phyloP scores from a whole-genome alignment of 805 yeast genomes.

The Ogataea pignaliae region DNA sequence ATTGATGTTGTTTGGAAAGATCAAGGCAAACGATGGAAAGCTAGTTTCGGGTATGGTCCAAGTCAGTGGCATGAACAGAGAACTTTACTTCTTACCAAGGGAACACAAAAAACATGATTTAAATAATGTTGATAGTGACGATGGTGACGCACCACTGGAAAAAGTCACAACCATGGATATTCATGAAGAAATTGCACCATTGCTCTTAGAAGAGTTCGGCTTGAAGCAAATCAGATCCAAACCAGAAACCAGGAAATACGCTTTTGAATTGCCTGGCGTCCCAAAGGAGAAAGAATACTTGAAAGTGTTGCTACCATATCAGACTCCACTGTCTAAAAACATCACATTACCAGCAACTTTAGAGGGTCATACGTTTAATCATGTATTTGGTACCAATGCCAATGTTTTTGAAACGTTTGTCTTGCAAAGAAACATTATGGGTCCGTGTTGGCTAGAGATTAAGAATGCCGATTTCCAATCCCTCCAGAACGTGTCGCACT shows the following conservation, averaged over 20 bases:
- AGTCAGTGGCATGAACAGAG: conserved; percentile 62
- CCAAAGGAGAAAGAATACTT: conserved; percentile 76
- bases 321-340: conserved; percentile 51
- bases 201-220: conserved; percentile 60
- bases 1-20: conserved; percentile 77
- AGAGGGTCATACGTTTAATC: conserved; percentile 71
- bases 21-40: conserved; percentile 52
- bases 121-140: conserved; percentile 28
- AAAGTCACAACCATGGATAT: conserved; percentile 58
- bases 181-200: conserved; percentile 68
- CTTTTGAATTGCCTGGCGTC: conserved; percentile 78
- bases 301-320: conserved; percentile 70
- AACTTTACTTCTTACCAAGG: conserved; percentile 75
- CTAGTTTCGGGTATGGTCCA: conserved; percentile 75
- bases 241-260: conserved; percentile 72
- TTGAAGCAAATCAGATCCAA: conserved; percentile 61
- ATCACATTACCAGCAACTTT: conserved; percentile 54
- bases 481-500: conserved; percentile 67
- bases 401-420: conserved; percentile 83
- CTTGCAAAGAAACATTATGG: conserved; percentile 80
- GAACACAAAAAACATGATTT: conserved; percentile 22
- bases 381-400: conserved; percentile 75
- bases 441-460: conserved; percentile 94
- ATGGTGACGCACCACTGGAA: conserved; percentile 16
- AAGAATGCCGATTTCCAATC: conserved; percentile 55